Conservation (phyloP, 345 rosid species). For the Clarkia xantiana region DNA sequence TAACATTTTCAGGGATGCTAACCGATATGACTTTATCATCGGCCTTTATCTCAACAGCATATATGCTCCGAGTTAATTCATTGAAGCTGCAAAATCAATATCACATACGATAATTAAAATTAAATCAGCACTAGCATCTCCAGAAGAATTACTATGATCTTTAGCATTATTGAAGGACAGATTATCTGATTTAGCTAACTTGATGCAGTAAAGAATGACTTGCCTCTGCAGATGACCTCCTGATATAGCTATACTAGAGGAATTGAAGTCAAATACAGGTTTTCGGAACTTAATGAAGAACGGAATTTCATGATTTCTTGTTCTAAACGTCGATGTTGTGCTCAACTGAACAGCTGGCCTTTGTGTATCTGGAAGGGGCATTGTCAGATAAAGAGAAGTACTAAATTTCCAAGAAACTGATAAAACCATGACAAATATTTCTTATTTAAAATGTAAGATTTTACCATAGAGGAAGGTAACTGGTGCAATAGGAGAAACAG, state of each 20-base stretch:
- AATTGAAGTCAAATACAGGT: slow-evolving; percentile 77
- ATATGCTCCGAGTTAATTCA: slow-evolving; percentile 48
- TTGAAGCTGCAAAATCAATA: slow-evolving; percentile 40
- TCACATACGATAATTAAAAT: background rate
- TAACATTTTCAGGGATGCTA: slow-evolving; percentile 62
- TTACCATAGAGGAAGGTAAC: slow-evolving; percentile 75
- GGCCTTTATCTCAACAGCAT: slow-evolving; percentile 47
- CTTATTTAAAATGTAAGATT: slow-evolving; percentile 1
- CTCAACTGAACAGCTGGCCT: slow-evolving; percentile 62
- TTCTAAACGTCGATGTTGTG: slow-evolving; percentile 52
- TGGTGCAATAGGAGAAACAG: slow-evolving; percentile 61
- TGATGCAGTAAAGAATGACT: slow-evolving; percentile 16
- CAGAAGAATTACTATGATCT: no score
- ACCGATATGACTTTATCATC: slow-evolving; percentile 29
- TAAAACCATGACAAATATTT: background rate
- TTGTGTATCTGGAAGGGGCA: slow-evolving; percentile 51
- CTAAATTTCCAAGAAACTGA: background rate
- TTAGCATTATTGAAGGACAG: no score
- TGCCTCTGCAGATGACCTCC: slow-evolving; percentile 76
- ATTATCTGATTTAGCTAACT: background rate
- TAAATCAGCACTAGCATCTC: background rate
- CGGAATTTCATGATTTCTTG: slow-evolving; percentile 43
- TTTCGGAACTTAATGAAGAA: slow-evolving; percentile 54
- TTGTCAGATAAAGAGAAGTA: background rate
- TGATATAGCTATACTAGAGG: slow-evolving; percentile 53